Evolutionary conservation across 2,329 filamentous ascomycete genomes (phyloP).

Genomic region (Aureobasidium sp.): DNA sequence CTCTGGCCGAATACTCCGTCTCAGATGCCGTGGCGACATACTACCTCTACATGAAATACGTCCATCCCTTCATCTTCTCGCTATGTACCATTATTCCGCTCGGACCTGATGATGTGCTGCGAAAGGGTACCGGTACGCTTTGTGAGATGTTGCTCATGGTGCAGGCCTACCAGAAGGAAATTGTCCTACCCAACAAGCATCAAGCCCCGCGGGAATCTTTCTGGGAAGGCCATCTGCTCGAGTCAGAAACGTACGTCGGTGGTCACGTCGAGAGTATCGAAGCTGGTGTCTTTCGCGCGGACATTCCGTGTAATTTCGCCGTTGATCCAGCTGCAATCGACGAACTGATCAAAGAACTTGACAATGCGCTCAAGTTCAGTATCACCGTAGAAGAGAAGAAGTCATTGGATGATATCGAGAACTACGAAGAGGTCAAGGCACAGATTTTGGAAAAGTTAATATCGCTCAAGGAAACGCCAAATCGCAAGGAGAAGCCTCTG

Average conservation of each 20-base stretch:
- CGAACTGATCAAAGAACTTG: constrained; percentile 76
- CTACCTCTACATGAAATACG: constrained; percentile 99
- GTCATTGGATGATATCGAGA: constrained; percentile 40
- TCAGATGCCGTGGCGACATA: constrained; percentile 98
- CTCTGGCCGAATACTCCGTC: constrained; percentile 92
- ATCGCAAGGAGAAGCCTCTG: constrained; percentile 72
- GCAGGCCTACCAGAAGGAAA: constrained; percentile 84
- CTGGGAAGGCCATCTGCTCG: constrained; percentile 91
- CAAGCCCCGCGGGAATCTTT: constrained; percentile 84
- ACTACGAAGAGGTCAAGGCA: constrained; percentile 57
- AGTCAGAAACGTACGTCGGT: constrained; percentile 96
- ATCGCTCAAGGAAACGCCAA: constrained; percentile 70
- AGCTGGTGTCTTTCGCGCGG: constrained; percentile 88
- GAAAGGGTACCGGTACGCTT: constrained; percentile 96
- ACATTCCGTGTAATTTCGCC: constrained; percentile 89
- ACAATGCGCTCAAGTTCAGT: constrained; percentile 81
- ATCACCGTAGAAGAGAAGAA: constrained; percentile 46
- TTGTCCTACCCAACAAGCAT: constrained; percentile 94
- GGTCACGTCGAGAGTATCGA: constrained; percentile 99
- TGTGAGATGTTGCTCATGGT: constrained; percentile 99
- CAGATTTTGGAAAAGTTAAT: constrained; percentile 67
- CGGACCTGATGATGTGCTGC: constrained; percentile 80
- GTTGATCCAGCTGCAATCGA: constrained; percentile 86
- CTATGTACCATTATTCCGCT: constrained; percentile 93
- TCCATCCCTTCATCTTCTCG: constrained; percentile 99